These are phyloP conservation scores for Fusarium buxicola DNA, from an alignment of 2,329 filamentous ascomycete genomes.

Conservation along the genomic window DNA sequence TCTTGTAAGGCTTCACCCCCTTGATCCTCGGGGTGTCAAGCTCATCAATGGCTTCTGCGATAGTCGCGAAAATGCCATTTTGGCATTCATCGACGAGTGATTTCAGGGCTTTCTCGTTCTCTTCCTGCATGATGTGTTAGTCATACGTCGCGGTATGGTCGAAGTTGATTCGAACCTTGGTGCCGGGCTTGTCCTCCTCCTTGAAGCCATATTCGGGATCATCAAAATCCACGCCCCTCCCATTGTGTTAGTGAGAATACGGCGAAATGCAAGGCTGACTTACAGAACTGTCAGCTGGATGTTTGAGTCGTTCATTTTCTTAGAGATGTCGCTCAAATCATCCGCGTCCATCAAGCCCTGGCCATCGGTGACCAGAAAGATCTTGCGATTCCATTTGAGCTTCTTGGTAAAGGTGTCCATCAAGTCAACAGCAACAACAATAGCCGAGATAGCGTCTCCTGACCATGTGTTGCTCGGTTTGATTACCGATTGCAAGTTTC, in stretches of 20 bases:
- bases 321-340: slow-evolving; percentile 75
- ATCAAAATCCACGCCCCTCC: slow-evolving; percentile 91
- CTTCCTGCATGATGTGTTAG: slow-evolving; percentile 47
- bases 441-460: slow-evolving; percentile 89
- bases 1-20: slow-evolving; percentile 76
- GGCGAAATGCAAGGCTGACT: slow-evolving; percentile 51
- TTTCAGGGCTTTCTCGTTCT: slow-evolving; percentile 78
- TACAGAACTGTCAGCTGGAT: slow-evolving; percentile 86
- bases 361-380: slow-evolving; percentile 88
- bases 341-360: slow-evolving; percentile 78
- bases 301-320: slow-evolving; percentile 78
- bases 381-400: slow-evolving; percentile 82
- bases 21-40: slow-evolving; percentile 83
- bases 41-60: slow-evolving; percentile 85
- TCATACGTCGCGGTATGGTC: not conserved
- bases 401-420: slow-evolving; percentile 83
- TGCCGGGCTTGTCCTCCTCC: slow-evolving; percentile 82
- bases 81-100: slow-evolving; percentile 73
- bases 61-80: slow-evolving; percentile 81
- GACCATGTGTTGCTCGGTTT: slow-evolving; percentile 73
- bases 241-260: slow-evolving; percentile 29
- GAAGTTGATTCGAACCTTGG: slow-evolving; percentile 69
- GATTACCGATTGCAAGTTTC: slow-evolving; percentile 71
- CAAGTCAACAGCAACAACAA: slow-evolving; percentile 89
- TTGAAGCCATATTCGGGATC: slow-evolving; percentile 90